phyloP scores from a whole-genome alignment of 352 stramenopile species.

The Globisporangium heterothallicum region DNA sequence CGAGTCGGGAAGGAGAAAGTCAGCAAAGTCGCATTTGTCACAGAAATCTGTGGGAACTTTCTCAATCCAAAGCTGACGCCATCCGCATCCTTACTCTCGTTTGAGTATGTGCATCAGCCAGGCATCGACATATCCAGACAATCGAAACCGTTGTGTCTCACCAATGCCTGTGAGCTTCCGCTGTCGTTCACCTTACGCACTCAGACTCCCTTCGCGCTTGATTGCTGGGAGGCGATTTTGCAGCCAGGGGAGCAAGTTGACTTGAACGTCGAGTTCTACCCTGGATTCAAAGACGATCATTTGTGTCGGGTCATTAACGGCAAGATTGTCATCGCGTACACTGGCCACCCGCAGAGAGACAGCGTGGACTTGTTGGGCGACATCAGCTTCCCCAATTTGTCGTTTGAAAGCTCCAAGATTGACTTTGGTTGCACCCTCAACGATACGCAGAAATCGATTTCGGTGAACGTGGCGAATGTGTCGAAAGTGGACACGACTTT shows the following conservation, averaged over 20 bases:
- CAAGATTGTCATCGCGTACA: slow-evolving; percentile 82
- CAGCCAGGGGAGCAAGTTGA: slow-evolving; percentile 68
- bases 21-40: slow-evolving; percentile 83
- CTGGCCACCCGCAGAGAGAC: slow-evolving; percentile 89
- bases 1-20: slow-evolving; percentile 92
- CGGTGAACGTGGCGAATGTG: slow-evolving; percentile 84
- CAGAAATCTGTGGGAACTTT: slow-evolving; percentile 86
- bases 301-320: slow-evolving; percentile 82
- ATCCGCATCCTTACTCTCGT: slow-evolving; percentile 67
- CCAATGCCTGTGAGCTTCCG: slow-evolving; percentile 84
- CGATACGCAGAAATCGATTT: slow-evolving; percentile 90
- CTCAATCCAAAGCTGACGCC: slow-evolving; percentile 84
- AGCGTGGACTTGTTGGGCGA: slow-evolving; percentile 84
- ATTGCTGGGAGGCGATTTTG: slow-evolving; percentile 87
- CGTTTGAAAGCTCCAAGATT: slow-evolving; percentile 87
- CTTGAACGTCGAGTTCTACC: slow-evolving; percentile 92
- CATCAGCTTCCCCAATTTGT: slow-evolving; percentile 93
- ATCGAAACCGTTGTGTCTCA: slow-evolving; percentile 74
- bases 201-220: slow-evolving; percentile 88
- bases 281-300: slow-evolving; percentile 89
- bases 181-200: slow-evolving; percentile 89
- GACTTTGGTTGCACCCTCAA: slow-evolving; percentile 95
- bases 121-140: slow-evolving; percentile 55
- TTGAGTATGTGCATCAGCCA: slow-evolving; percentile 86
- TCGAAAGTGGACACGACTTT: slow-evolving; percentile 88